phyloP scores from a whole-genome alignment of 495 filamentous ascomycete genomes.

The Hyaloscypha finlandica region DNA sequence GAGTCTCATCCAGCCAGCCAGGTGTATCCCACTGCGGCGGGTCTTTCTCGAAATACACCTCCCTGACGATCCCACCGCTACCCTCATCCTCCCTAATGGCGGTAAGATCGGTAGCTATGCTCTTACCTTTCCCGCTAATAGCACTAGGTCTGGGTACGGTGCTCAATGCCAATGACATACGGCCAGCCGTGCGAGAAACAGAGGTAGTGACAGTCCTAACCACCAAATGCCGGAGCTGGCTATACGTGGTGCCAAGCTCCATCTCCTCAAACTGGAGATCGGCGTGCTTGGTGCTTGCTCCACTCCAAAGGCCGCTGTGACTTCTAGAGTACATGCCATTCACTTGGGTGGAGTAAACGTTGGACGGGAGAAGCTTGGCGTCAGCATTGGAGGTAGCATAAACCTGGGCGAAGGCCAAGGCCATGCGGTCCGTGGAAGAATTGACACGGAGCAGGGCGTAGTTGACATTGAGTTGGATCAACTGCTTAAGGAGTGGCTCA shows the following conservation, averaged over 20 bases:
- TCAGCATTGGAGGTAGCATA: constrained; percentile 32
- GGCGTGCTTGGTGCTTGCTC: neutral
- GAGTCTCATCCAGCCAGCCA: constrained; percentile 35
- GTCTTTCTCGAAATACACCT: constrained; percentile 23
- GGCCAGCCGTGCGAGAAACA: constrained; percentile 36
- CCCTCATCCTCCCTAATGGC: neutral
- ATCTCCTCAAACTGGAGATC: constrained; percentile 35
- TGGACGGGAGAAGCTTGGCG: constrained; percentile 27
- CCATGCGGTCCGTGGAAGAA: constrained; percentile 38
- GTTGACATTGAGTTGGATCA: constrained; percentile 39
- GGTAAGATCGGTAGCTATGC: neutral
- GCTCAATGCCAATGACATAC: constrained; percentile 12
- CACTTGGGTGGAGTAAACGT: constrained; percentile 28
- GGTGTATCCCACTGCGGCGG: constrained; percentile 33
- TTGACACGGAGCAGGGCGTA: constrained; percentile 41
- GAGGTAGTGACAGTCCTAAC: constrained; percentile 38
- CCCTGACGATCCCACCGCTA: too few relatives aligned
- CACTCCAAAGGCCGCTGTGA: neutral
- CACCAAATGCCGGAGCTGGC: constrained; percentile 37
- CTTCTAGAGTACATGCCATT: constrained; percentile 1
- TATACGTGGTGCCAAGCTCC: constrained; percentile 35
- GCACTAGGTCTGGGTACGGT: neutral
- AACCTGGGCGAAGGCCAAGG: constrained; percentile 30
- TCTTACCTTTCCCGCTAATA: neutral
- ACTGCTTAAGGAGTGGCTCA: constrained; percentile 31